phyloP scores from a whole-genome alignment of 768 basidiomycete species.

The Terana coerulea region DNA sequence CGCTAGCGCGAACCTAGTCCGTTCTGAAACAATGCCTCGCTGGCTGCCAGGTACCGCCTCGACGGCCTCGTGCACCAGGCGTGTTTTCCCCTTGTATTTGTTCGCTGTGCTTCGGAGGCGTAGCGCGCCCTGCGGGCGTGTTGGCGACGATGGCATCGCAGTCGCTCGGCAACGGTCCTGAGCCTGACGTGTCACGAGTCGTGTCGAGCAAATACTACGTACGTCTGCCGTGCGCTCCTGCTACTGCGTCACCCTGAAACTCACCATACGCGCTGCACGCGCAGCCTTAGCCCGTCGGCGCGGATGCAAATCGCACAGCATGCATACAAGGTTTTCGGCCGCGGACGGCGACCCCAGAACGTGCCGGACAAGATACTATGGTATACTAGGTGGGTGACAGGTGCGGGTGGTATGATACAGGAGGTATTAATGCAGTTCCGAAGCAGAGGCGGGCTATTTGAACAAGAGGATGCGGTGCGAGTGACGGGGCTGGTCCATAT shows the following conservation, averaged over 20 bases:
- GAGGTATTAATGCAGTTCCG: constrained; percentile 6
- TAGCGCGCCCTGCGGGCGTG: neutral
- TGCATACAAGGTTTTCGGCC: too few relatives aligned
- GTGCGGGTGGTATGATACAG: constrained; percentile 15
- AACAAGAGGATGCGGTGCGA: neutral
- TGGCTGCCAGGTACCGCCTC: constrained; percentile 5
- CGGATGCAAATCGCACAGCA: too few relatives aligned
- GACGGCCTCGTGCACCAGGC: constrained; percentile 1
- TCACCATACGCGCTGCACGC: too few relatives aligned
- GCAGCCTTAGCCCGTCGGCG: too few relatives aligned
- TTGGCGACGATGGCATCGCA: neutral
- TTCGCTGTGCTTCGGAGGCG: neutral
- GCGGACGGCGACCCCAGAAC: constrained; percentile 1
- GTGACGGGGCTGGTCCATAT: neutral
- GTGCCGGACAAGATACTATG: constrained; percentile 4
- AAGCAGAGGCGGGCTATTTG: neutral
- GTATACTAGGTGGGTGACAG: constrained; percentile 6
- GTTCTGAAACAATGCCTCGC: too few relatives aligned
- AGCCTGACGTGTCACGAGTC: constrained; percentile 8
- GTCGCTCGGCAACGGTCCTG: neutral
- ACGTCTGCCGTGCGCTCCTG: too few relatives aligned
- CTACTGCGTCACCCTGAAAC: too few relatives aligned
- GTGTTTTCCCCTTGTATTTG: neutral
- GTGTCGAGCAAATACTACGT: too few relatives aligned
- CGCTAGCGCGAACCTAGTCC: too few relatives aligned